phyloP scores from a whole-genome alignment of 345 rosid genomes.

The Arabidopsis suecica region DNA sequence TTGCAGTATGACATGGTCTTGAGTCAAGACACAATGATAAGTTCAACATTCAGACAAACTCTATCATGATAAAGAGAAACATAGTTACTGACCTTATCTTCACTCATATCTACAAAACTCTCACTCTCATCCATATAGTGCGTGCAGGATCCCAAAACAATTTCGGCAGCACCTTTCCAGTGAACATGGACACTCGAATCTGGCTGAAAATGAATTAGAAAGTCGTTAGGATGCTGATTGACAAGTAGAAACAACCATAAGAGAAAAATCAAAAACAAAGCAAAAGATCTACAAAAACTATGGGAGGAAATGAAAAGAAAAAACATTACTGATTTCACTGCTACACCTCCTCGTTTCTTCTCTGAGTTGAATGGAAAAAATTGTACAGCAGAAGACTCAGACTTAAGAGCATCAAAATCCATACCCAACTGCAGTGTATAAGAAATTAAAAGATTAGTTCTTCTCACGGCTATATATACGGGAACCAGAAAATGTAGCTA shows the following conservation, averaged over 20 bases:
- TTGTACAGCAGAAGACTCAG: slow-evolving; percentile 67
- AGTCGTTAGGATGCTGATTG: slow-evolving; percentile 2
- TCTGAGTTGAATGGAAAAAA: slow-evolving; percentile 92
- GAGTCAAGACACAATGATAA: slow-evolving; percentile 3
- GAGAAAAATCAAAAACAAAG: slow-evolving; percentile 9
- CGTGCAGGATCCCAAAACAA: slow-evolving; percentile 80
- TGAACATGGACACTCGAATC: slow-evolving; percentile 76
- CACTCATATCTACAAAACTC: slow-evolving; percentile 57
- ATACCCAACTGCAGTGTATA: slow-evolving; percentile 72
- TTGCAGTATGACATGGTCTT: slow-evolving; percentile 13
- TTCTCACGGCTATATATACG: slow-evolving; percentile 7
- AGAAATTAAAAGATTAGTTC: slow-evolving; percentile 27
- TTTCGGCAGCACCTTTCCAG: slow-evolving; percentile 99
- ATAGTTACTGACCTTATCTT: slow-evolving; percentile 59
- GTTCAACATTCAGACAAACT: neutral
- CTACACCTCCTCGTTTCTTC: slow-evolving; percentile 92
- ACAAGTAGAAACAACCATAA: slow-evolving; percentile 16
- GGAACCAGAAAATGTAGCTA: slow-evolving; percentile 17
- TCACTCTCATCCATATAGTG: slow-evolving; percentile 65
- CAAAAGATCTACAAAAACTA: slow-evolving; percentile 2
- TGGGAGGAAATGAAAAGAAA: slow-evolving; percentile 23
- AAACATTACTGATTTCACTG: slow-evolving; percentile 60
- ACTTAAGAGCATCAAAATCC: slow-evolving; percentile 70
- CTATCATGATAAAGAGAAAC: slow-evolving; percentile 12
- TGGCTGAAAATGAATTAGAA: slow-evolving; percentile 49